Percentiles rank a stretch among this genome's conserved stretches.
Evolutionary conservation across 1,284 basidiomycete genomes (phyloP).

Genomic region (Austropuccinia psidii): DNA sequence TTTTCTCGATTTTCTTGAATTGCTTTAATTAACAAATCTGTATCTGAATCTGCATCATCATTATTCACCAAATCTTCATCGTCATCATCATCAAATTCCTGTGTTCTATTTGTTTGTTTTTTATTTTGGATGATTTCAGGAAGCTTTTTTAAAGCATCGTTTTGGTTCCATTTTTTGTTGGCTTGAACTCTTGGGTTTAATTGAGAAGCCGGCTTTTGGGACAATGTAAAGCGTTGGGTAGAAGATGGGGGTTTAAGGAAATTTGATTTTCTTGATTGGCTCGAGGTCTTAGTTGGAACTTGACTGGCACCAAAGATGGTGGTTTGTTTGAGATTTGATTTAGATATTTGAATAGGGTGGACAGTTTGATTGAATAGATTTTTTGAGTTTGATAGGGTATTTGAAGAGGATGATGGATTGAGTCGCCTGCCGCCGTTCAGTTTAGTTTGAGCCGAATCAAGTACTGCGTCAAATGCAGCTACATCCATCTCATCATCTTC

Average conservation of each 20-base stretch:
- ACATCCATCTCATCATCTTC: constrained; percentile 33
- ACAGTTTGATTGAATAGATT: not conserved
- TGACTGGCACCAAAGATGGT: constrained; percentile 28
- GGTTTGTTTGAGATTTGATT: not conserved
- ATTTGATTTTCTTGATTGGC: too few relatives aligned
- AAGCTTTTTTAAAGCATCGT: constrained; percentile 1
- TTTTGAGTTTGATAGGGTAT: not conserved
- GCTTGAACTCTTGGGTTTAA: constrained; percentile 2
- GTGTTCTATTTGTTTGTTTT: not conserved
- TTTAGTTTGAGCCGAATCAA: too few relatives aligned
- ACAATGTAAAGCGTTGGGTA: not conserved
- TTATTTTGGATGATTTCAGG: not conserved
- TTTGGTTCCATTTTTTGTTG: constrained; percentile 19
- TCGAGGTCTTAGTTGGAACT: not conserved
- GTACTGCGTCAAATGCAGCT: constrained; percentile 17
- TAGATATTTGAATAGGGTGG: not conserved
- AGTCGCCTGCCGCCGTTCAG: not conserved
- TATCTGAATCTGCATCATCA: constrained; percentile 17
- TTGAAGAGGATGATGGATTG: not conserved
- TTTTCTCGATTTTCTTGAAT: not conserved
- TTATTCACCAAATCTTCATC: not conserved
- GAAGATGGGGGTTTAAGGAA: not conserved
- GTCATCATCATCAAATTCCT: not conserved
- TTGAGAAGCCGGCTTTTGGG: constrained; percentile 15
- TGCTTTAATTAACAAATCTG: constrained; percentile 8